Conservation (phyloP, 441 rosid genomes). For the Isatis lusitanica region DNA sequence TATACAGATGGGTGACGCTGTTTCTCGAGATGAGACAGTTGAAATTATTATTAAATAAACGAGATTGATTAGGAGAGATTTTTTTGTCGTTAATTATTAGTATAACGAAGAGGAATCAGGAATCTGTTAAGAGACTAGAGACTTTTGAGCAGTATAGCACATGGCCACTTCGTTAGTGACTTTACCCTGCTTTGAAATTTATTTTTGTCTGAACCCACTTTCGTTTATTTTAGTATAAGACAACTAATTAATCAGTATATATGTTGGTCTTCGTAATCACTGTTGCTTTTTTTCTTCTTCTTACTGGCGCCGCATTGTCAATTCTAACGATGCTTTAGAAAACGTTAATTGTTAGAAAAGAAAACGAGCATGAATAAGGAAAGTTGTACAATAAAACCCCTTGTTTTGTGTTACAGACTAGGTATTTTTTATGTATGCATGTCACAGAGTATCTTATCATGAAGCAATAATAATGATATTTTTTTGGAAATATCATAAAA, state of each 20-base stretch:
- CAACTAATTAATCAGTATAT: background rate
- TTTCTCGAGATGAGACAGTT: conserved; percentile 55
- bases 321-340: background rate
- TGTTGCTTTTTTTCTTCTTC: background rate
- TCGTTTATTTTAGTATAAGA: background rate
- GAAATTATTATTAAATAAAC: conserved; percentile 1
- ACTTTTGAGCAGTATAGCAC: conserved; percentile 39
- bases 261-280: conserved; percentile 13
- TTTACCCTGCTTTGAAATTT: background rate
- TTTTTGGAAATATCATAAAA: background rate
- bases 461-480: background rate
- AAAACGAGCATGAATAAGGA: background rate
- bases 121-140: conserved; percentile 33
- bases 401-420: conserved; percentile 5
- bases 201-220: conserved; percentile 2
- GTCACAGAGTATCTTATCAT: background rate
- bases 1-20: conserved; percentile 30
- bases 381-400: background rate
- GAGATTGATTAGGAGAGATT: conserved; percentile 19
- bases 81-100: background rate
- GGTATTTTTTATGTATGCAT: background rate
- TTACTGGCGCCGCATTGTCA: conserved; percentile 23
- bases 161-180: conserved; percentile 41
- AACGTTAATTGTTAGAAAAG: background rate
- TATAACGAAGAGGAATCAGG: conserved; percentile 21